Percentiles rank a stretch among this genome's conserved stretches.
Evolutionary conservation across 2,329 filamentous ascomycete species (phyloP).

Genomic region (Ceratocystis destructans): DNA sequence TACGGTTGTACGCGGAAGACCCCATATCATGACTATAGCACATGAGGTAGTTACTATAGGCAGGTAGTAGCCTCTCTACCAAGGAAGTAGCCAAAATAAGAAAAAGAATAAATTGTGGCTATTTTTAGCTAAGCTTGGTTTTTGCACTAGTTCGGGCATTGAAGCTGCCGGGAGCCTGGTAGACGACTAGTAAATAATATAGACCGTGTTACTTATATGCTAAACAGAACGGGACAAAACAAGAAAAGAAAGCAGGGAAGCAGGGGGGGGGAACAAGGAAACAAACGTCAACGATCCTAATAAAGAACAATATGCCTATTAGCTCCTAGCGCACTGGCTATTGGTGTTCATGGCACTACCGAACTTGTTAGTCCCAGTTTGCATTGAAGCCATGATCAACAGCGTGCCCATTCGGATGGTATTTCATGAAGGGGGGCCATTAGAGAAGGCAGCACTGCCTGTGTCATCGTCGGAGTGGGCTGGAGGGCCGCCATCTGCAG

Average conservation of each 20-base stretch:
- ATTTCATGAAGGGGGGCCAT: neutral
- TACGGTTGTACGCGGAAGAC: neutral
- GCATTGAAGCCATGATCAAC: neutral
- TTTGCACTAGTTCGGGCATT: neutral
- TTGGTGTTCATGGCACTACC: neutral
- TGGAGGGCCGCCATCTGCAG: neutral
- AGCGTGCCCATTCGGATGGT: neutral
- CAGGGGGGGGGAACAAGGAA: neutral
- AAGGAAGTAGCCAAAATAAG: neutral
- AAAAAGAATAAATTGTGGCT: neutral
- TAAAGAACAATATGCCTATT: neutral
- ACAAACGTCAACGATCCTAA: neutral
- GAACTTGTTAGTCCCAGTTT: neutral
- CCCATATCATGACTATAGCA: neutral
- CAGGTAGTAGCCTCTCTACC: no score
- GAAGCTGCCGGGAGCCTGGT: no score
- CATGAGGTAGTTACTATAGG: neutral
- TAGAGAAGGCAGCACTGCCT: neutral
- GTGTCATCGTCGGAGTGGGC: neutral
- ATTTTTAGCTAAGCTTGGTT: neutral
- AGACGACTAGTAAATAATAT: no score
- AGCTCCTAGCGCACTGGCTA: neutral
- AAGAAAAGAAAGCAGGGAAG: neutral
- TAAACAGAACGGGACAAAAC: neutral
- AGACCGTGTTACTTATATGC: neutral